A percentile compares a stretch with the other conserved stretches of the same genome.
These are phyloP conservation scores for Blastobotrys elegans DNA, from an alignment of 1,139 yeast genomes.

Conservation along the genomic window DNA sequence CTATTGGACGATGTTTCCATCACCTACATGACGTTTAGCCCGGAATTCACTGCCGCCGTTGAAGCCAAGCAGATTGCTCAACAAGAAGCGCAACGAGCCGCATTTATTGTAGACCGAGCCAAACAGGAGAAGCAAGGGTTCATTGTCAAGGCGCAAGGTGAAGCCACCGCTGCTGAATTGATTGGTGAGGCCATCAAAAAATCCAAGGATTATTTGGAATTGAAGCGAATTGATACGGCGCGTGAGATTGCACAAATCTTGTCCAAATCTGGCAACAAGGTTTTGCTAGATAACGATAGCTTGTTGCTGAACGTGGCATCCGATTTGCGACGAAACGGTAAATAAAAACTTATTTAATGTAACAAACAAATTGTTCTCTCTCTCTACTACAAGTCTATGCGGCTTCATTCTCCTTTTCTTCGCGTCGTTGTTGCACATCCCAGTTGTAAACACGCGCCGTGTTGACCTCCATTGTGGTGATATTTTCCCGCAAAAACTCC, in stretches of 20 bases:
- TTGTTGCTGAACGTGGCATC: slow-evolving; percentile 77
- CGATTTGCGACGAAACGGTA: slow-evolving; percentile 11
- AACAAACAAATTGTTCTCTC: background rate
- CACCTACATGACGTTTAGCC: slow-evolving; percentile 94
- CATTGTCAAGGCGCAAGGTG: slow-evolving; percentile 97
- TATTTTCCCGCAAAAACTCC: slow-evolving; percentile 83
- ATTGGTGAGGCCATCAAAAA: slow-evolving; percentile 99
- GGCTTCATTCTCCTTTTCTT: slow-evolving; percentile 22
- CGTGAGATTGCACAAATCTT: slow-evolving; percentile 87
- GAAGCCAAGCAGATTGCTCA: slow-evolving; percentile 99
- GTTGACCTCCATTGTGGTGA: slow-evolving; percentile 96
- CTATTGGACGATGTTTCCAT: slow-evolving; percentile 91
- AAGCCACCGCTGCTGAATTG: slow-evolving; percentile 95
- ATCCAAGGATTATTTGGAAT: slow-evolving; percentile 90
- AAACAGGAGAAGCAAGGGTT: slow-evolving; percentile 95
- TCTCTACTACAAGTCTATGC: background rate
- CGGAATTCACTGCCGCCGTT: slow-evolving; percentile 96
- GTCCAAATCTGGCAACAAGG: slow-evolving; percentile 84
- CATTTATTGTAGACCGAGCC: slow-evolving; percentile 93
- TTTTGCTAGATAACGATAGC: slow-evolving; percentile 87
- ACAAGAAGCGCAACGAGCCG: slow-evolving; percentile 98
- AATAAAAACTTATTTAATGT: background rate
- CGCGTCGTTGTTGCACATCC: slow-evolving; percentile 84
- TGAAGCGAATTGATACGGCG: slow-evolving; percentile 95
- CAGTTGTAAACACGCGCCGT: slow-evolving; percentile 93